A percentile compares a stretch with the other conserved stretches of the same genome.
These are phyloP conservation scores for Leucocoprinus birnbaumii DNA, from an alignment of 768 basidiomycete genomes.

Conservation along the genomic window DNA sequence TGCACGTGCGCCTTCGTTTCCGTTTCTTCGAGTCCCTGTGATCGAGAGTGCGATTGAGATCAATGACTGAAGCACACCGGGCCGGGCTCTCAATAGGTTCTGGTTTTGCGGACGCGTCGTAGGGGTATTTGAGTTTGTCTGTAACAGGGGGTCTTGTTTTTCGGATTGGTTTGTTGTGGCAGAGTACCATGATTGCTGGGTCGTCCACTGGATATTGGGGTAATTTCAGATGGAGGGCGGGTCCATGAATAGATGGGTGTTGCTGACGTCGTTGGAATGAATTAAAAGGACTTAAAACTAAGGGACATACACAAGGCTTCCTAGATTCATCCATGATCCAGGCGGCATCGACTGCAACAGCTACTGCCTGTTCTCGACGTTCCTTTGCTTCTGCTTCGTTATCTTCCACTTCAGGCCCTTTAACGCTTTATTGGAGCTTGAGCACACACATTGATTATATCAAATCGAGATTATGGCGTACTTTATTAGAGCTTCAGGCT, in stretches of 20 bases:
- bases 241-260: slow-evolving; percentile 1
- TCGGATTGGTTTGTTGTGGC: slow-evolving; percentile 26
- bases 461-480: slow-evolving; percentile 15
- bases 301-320: slow-evolving; percentile 16
- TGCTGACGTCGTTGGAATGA: too few species aligned
- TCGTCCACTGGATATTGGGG: slow-evolving; percentile 2
- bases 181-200: slow-evolving; percentile 28
- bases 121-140: slow-evolving; percentile 27
- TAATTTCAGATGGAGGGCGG: not conserved
- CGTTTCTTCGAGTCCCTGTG: slow-evolving; percentile 13
- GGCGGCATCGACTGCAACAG: slow-evolving; percentile 36
- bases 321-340: slow-evolving; percentile 24
- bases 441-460: not conserved
- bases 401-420: slow-evolving; percentile 51
- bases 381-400: slow-evolving; percentile 36
- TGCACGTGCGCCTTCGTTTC: slow-evolving; percentile 15
- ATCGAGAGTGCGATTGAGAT: slow-evolving; percentile 13
- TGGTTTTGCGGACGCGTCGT: slow-evolving; percentile 18
- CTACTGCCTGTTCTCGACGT: slow-evolving; percentile 35
- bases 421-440: slow-evolving; percentile 29
- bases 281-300: too few species aligned
- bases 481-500: slow-evolving; percentile 37
- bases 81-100: slow-evolving; percentile 1
- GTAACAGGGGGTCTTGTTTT: slow-evolving; percentile 41
- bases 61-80: slow-evolving; percentile 19